Evolutionary conservation across 2,329 filamentous ascomycete genomes (phyloP).

Genomic region (Aspergillus ochraceus): DNA sequence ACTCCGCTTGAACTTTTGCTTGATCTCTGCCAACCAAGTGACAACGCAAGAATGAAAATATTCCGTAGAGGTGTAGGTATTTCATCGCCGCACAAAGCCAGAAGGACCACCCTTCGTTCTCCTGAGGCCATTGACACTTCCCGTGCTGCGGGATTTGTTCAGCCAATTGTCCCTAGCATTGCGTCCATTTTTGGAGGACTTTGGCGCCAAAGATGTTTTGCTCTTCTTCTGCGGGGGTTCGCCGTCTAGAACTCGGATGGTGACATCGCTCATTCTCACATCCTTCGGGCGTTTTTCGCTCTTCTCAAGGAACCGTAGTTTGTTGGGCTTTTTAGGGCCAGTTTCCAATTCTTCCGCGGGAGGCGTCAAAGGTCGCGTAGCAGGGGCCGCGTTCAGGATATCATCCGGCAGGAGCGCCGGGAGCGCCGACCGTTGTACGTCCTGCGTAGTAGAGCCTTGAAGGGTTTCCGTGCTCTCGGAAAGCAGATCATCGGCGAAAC

Average conservation of each 20-base stretch:
- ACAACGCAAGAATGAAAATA: background rate
- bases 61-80: background rate
- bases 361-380: constrained; percentile 46
- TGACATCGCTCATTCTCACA: constrained; percentile 49
- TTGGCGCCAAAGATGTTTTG: constrained; percentile 46
- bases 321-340: constrained; percentile 38
- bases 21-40: background rate
- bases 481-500: constrained; percentile 33
- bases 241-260: constrained; percentile 50
- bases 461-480: constrained; percentile 45
- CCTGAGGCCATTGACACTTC: constrained; percentile 35
- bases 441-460: constrained; percentile 38
- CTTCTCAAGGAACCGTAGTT: constrained; percentile 51
- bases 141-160: constrained; percentile 33
- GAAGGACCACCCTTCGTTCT: constrained; percentile 37
- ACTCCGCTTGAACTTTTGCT: background rate
- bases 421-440: constrained; percentile 39
- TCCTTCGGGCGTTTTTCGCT: constrained; percentile 52
- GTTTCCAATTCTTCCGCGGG: constrained; percentile 34
- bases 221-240: constrained; percentile 33
- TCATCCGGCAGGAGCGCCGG: constrained; percentile 54
- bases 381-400: constrained; percentile 49
- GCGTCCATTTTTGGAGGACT: constrained; percentile 42
- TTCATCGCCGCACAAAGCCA: constrained; percentile 38
- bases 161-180: constrained; percentile 43